Percentiles rank a stretch among this genome's conserved stretches.
Evolutionary conservation across 345 rosid species (phyloP).

Genomic region (Kandelia obovata): DNA sequence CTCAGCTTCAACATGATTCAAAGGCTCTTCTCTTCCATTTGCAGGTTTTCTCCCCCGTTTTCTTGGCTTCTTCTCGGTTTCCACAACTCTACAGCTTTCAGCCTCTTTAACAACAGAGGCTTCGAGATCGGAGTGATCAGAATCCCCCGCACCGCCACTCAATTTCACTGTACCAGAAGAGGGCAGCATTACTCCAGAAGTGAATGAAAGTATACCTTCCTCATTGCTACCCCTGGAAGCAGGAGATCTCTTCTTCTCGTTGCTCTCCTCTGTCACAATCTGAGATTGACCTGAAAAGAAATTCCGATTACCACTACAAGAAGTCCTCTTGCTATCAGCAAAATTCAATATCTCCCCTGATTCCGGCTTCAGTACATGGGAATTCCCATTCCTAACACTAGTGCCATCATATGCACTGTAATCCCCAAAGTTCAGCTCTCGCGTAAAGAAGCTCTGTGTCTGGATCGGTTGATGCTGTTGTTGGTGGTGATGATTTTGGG

Average conservation of each 20-base stretch:
- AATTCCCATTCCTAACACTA: constrained; percentile 42
- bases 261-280: constrained; percentile 44
- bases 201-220: constrained; percentile 82
- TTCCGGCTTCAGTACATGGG: constrained; percentile 58
- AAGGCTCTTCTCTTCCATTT: constrained; percentile 89
- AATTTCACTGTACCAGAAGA: constrained; percentile 55
- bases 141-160: constrained; percentile 52
- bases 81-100: constrained; percentile 56
- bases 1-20: constrained; percentile 98
- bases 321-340: constrained; percentile 65
- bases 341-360: constrained; percentile 75
- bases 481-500: constrained; percentile 28
- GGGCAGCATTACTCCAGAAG: constrained; percentile 59
- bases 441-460: constrained; percentile 39
- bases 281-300: constrained; percentile 50
- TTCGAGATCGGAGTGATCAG: constrained; percentile 91
- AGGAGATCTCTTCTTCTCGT: constrained; percentile 59
- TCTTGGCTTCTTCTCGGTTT: constrained; percentile 75
- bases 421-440: constrained; percentile 70
- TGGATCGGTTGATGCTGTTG: constrained; percentile 16
- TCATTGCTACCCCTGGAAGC: constrained; percentile 66
- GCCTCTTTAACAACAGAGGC: constrained; percentile 78
- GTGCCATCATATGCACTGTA: constrained; percentile 40
- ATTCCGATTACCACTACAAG: constrained; percentile 40
- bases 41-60: constrained; percentile 97